Base-by-base conservation (phyloP, 192 early-diverging fungal genomes). In the Diversispora epigaea region DNA sequence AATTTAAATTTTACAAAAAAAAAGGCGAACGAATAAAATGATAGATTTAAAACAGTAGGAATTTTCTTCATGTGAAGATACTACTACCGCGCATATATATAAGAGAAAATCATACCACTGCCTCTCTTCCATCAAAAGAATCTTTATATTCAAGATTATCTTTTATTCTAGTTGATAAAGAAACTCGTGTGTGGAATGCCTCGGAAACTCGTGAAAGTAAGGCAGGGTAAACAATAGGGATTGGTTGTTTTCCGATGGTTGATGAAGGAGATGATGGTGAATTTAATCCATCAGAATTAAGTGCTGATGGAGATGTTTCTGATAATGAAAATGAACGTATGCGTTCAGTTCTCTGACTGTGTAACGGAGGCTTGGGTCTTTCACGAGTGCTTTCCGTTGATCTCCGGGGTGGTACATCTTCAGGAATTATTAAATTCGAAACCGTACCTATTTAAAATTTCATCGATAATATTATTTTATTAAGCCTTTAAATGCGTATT, bases 101-200 rank as follows among this genome's bases (percentile, higher is more conserved):
- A n/a, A 44, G 15, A 22, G 1, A 50, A 40, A 66, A 56, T 45
- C 82, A 78, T 84, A 93, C 93, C 71, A 98, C 93, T 46, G 93
- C 96, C 25, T 95, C 93, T 65, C 86, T 84, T 40, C 97, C 97
- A 65, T 91, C 86, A 81, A 98, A 97, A 77, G 88, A 91, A 64
- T 91, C 86, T 62, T 88, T 87, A 79, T 97, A 93, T 80, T 95
- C 91, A 21, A 96, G 82, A 10, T 85, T 86, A 69, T 96, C 93
- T 69, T 93, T 92, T 44, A 85, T 83, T 50, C 89, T 88, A 6
- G 89, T 90, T 44, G 84, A 83, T 44, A 89, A 70, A 14, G 83
- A 84, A 32, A 93, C 78, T 10, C 87, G 74, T 41, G 80, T 79
- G 22, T 85, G 84, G 77, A 94, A 92, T 8, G 86, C 81, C 62